Evolutionary conservation across 2,329 filamentous ascomycete genomes (phyloP), one percentile per base, ranked within the genome.

Genomic region (Cytospora leucostoma): DNA sequence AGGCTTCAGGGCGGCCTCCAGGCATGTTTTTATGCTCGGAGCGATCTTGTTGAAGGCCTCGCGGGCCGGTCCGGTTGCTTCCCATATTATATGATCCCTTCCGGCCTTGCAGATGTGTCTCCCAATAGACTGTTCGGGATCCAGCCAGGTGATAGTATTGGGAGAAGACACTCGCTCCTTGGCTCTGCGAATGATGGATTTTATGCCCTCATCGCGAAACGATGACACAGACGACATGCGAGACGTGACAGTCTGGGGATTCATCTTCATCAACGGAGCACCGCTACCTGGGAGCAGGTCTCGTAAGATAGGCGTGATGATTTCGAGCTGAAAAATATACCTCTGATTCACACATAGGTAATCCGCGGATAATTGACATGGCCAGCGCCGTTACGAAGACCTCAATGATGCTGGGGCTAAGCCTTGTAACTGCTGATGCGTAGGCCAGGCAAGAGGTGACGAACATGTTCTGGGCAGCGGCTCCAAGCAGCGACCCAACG

Each of bases 111-210:
- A 19, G 13, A 64, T 38, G 33, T 56, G 44, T 4, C 4, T 32
- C 8, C 62, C 62, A 6, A 52, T 44, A 7, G 62, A 64, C 3
- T 7, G 11, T 13, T 60, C 38, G 5, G 56, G 57, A 35, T 64
- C 8, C 12, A 37, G 52, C 62, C 62, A 64, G 7, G 3, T 32
- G 4, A 1, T 32, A 19, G 47, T 12, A 3, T 4, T 27, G 27
- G 21, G 17, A n/a, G 54, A 50, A 7, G 12, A 13, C 7, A 7
- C 15, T n/a, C 19, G 32, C 12, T 51, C 52, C n/a, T 50, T 40
- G 1, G 47, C 33, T 40, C n/a, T 51, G 33, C 44, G 56, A 7
- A 58, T 21, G 2, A 58, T 50, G 12, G 56, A 19, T 27, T 32
- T 35, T 4, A 58, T 15, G 7, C 32, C 10, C 19, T 51, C 34